These are phyloP conservation scores for Phytophthora niederhauseri DNA, from an alignment of 352 stramenopile genomes.

Conservation along the genomic window DNA sequence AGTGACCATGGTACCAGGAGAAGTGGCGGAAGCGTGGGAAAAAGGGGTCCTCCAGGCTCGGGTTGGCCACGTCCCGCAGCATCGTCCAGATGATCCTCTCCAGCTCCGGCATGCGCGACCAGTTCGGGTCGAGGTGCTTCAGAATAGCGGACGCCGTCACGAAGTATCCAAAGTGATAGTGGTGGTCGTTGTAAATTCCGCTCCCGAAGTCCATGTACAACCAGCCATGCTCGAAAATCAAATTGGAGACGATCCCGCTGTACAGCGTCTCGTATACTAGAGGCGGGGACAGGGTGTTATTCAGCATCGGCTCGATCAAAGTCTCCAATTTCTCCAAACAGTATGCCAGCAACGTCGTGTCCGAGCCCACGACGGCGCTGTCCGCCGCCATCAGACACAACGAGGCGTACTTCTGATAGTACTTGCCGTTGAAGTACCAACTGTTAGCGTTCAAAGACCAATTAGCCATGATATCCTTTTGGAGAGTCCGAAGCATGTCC, in stretches of 20 bases:
- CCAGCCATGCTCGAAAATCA: conserved; percentile 53
- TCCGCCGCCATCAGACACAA: conserved; percentile 75
- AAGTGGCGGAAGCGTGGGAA: conserved; percentile 74
- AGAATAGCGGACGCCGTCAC: conserved; percentile 68
- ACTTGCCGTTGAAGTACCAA: conserved; percentile 83
- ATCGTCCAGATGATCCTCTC: conserved; percentile 69
- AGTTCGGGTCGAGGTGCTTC: conserved; percentile 65
- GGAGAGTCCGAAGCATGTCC: conserved; percentile 48
- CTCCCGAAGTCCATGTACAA: conserved; percentile 78
- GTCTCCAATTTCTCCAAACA: conserved; percentile 67
- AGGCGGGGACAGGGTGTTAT: conserved; percentile 51
- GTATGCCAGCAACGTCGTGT: conserved; percentile 49
- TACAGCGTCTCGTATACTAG: conserved; percentile 79
- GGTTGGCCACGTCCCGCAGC: conserved; percentile 76
- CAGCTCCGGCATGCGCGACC: conserved; percentile 55
- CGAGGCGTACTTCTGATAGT: conserved; percentile 82
- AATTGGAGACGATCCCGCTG: conserved; percentile 52
- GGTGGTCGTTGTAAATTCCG: conserved; percentile 84
- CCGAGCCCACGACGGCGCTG: conserved; percentile 42
- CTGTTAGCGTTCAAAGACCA: conserved; percentile 51
- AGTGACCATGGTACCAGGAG: conserved; percentile 80
- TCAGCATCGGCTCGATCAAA: conserved; percentile 61
- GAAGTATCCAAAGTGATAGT: conserved; percentile 87
- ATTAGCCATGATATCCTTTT: conserved; percentile 58
- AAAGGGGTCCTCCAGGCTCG: conserved; percentile 49